Evolutionary conservation across 768 basidiomycete species (phyloP).

Genomic region (Gyrodon lividus): DNA sequence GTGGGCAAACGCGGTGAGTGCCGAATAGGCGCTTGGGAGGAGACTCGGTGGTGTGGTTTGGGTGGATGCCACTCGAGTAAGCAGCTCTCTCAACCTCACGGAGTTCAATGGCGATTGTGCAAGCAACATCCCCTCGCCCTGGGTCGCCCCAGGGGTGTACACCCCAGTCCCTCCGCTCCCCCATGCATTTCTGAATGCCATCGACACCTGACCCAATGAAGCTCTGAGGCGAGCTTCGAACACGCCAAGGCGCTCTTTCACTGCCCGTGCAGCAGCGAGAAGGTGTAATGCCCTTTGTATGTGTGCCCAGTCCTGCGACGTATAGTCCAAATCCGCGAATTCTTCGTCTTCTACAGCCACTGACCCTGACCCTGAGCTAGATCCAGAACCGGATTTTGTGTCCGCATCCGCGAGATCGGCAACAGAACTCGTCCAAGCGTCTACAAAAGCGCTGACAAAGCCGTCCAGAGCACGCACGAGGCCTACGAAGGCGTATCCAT

Average conservation of each 20-base stretch:
- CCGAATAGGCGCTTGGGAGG: constrained; percentile 51
- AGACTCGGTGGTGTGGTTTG: constrained; percentile 34
- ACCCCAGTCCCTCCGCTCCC: constrained; percentile 50
- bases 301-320: constrained; percentile 82
- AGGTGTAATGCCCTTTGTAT: constrained; percentile 84
- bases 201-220: constrained; percentile 57
- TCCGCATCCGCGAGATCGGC: constrained; percentile 34
- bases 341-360: constrained; percentile 47
- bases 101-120: constrained; percentile 86
- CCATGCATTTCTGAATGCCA: constrained; percentile 54
- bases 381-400: constrained; percentile 29
- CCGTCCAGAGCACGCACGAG: constrained; percentile 74
- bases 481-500: constrained; percentile 81
- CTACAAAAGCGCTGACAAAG: constrained; percentile 69
- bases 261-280: constrained; percentile 73
- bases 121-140: constrained; percentile 71
- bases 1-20: constrained; percentile 63
- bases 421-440: constrained; percentile 56
- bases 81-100: constrained; percentile 55
- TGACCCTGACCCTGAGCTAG: constrained; percentile 31
- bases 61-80: constrained; percentile 20
- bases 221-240: constrained; percentile 74
- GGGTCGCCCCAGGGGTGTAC: constrained; percentile 56
- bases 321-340: constrained; percentile 81
- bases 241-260: constrained; percentile 60